Percentiles rank a stretch among this genome's conserved stretches.
Conservation (phyloP, 495 filamentous ascomycete genomes). For the Talaromyces wortmannii region DNA sequence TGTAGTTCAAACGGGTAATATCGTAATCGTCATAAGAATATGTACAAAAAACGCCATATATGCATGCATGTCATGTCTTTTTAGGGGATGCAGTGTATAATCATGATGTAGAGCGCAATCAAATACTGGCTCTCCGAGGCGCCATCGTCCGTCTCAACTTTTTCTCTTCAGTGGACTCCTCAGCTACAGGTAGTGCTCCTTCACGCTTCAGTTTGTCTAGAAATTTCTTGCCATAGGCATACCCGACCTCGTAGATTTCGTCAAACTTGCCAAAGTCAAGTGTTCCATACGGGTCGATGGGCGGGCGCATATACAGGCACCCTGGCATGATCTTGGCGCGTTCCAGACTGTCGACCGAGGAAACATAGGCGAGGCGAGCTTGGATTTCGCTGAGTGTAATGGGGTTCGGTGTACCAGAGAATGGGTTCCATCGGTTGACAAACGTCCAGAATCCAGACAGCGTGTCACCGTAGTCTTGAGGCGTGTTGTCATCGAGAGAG, state of each 20-base stretch:
- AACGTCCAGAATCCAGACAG: constrained; percentile 94
- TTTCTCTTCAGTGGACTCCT: constrained; percentile 83
- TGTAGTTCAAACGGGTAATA: background rate
- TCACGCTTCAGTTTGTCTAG: constrained; percentile 65
- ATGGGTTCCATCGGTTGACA: constrained; percentile 93
- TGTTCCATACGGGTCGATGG: constrained; percentile 88
- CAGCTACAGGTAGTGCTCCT: constrained; percentile 56
- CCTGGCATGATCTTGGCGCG: constrained; percentile 81
- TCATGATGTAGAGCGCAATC: background rate
- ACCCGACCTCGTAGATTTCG: constrained; percentile 89
- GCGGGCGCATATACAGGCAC: constrained; percentile 91
- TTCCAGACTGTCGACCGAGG: constrained; percentile 86
- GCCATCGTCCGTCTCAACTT: constrained; percentile 89
- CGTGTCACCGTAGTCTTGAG: constrained; percentile 86
- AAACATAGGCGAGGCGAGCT: constrained; percentile 88
- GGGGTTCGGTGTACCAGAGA: constrained; percentile 78
- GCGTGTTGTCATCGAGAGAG: constrained; percentile 79
- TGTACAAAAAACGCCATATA: background rate
- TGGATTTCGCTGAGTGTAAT: constrained; percentile 96
- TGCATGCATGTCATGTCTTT: background rate
- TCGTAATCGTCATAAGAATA: background rate
- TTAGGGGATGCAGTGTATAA: background rate
- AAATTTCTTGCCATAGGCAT: constrained; percentile 74
- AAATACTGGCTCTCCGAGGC: constrained; percentile 87
- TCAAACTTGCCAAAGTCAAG: constrained; percentile 96